Evolutionary conservation across 1,139 yeast species (phyloP), one percentile per base, ranked within the genome.

Genomic region (Geotrichum aggregatum): DNA sequence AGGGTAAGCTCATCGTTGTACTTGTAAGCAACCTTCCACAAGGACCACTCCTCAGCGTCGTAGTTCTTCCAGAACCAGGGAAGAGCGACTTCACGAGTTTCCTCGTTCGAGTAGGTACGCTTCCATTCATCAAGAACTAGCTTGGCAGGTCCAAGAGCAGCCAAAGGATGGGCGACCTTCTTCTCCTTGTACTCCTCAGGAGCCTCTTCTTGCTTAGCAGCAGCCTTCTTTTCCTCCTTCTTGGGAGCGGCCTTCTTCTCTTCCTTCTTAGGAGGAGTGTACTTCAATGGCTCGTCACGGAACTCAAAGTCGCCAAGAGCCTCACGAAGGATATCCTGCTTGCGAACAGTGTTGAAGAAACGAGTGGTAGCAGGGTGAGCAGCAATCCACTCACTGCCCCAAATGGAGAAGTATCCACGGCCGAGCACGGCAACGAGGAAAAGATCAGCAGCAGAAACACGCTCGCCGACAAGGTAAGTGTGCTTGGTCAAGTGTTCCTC

Each of bases 1-100:
- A 87, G 76, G 64, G 97, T 91, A 74, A 92, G 83, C 79, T 92
- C 98, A 66, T 92, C 98, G 74, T 92, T 91, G 82, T 92, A 92
- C 82, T 87, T 88, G 89, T 87, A 92, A 71, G 83, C 95, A 67
- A 91, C 95, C 79, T 80, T 87, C 89, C 89, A 92, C 67, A 92
- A 74, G 57, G 98, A 91, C 88, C 91, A 92, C 75, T 92, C 98
- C 64, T 83, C 80, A 62, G 94, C 82, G 76, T 91, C 83, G 80
- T 80, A 91, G 77, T 87, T 83, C 73, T 86, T 85, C 96, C 97
- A 92, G 91, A 92, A 92, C 92, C 94, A 92, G 71, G 98, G 98
- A 64, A 92, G 79, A 63, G 98, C 97, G 63, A 73, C 81, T 71
- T 83, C 85, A 77, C 98, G 88, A 68, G 98, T 91, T 69, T 92